Evolutionary conservation across 495 filamentous ascomycete genomes (phyloP), one percentile per base, ranked within the genome.

Genomic region (Geoglossum glabrum): DNA sequence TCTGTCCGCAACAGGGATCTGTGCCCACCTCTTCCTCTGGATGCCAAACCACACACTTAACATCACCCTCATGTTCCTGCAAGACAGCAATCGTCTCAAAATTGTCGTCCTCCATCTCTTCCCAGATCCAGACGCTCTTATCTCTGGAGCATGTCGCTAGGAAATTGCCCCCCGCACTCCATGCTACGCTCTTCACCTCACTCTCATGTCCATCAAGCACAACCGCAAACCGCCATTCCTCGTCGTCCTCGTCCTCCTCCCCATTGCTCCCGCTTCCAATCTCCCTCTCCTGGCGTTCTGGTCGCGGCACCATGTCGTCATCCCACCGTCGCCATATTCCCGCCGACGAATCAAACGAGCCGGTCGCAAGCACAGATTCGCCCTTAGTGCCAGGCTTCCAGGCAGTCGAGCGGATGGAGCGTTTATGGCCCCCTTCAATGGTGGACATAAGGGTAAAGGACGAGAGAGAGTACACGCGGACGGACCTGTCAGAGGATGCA

Each of bases 71-170:
- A 65, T 98, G 92, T 69, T 97, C 92, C 68, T 82, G 84, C 68
- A 96, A 74, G 57, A 98, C 90, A 0, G 90, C 90, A 6, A 96
- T 79, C 7, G 92, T 96, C 78, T 98, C 92, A 66, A 86, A 96
- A 60, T 95, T 90, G 65, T 95, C 90, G 28, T 90, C 89, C 7
- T 80, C 85, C 3, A 97, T 76, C 65, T 95, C 90, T 68, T 98
- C 92, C 92, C 92, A 98, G 54, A 98, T 84, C 92, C 92, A 98
- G n/a, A 98, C 86, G 25, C 79, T 83, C 71, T 96, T 96, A 68
- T 98, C 92, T 11, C 92, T 76, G 25, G 79, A 82, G 65, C 89
- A 97, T 0, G 90, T 95, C 6, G 92, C 92, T 3, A 98, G 78
- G 57, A 84, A 79, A 67, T 84, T 81, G 0, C 88, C 87, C 0